Base-by-base conservation (phyloP, 179 eudicot genomes). In the Amaranthus tricolor region DNA sequence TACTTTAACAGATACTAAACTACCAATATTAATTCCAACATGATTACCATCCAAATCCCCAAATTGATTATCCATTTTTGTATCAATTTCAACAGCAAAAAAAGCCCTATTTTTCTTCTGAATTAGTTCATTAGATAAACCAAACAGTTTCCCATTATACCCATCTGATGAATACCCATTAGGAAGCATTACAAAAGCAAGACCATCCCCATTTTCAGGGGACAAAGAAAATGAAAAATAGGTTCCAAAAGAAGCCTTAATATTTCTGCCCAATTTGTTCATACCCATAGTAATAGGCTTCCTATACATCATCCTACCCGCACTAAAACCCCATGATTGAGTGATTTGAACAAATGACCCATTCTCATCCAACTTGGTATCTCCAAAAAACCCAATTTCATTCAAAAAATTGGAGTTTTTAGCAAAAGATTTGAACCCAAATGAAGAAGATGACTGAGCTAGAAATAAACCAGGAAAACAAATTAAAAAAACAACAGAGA, bases 151-250 rank as follows among this genome's bases (percentile, higher is more conserved):
- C 66, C 84, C 86, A 70, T 85, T 86, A 76, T 84, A 85, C 44
- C 68, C 77, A 71, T 71, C 55, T 66, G 80, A 71, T 71, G 83
- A 79, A 66, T 68, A 78, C 72, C 83, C 85, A 56, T 47, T 47
- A 19, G 92, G 86, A 45, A 89, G 76, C 82, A 90, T 60, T 45
- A 85, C 82, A 82, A 93, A 88, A 66, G 85, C 91, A 43, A 93
- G 69, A 14, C 84, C 91, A 82, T 83, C 88, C 68, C 91, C 94
- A 62, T 68, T 72, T 82, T 77, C 81, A 0, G 79, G 66, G 11
- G 92, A 83, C 60, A 93, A 53, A 12, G 92, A 91, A 81, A 93
- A 93, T 58, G 80, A 74, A 79, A 93, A 91, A 44, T 72, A 70
- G 16, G 81, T 88, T 21, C 92, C 88, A 86, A 93, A 89, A 52